phyloP scores from a whole-genome alignment of 1,139 yeast genomes.

The Nakaseomyces delphensis region DNA sequence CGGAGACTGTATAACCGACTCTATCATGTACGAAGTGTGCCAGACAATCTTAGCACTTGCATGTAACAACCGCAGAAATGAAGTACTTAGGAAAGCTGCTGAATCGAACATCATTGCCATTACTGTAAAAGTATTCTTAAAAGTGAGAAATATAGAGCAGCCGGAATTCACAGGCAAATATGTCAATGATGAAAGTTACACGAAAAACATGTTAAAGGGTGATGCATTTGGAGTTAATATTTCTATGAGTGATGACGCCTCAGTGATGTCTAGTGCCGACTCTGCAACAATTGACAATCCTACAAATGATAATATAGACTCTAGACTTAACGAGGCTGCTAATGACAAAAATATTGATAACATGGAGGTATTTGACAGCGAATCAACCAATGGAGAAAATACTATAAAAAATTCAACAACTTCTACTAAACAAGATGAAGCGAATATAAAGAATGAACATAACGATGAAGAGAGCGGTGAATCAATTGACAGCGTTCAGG shows the following conservation, averaged over 20 bases:
- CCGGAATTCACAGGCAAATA: slow-evolving; percentile 27
- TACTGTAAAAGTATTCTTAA: slow-evolving; percentile 58
- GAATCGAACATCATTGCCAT: slow-evolving; percentile 74
- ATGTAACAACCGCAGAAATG: slow-evolving; percentile 86
- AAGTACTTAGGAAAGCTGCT: slow-evolving; percentile 80
- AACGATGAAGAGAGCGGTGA: not conserved
- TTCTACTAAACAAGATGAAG: not conserved
- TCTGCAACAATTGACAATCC: not conserved
- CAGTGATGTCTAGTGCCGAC: slow-evolving; percentile 4
- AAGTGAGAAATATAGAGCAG: slow-evolving; percentile 50
- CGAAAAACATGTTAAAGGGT: slow-evolving; percentile 30
- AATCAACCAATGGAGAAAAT: not conserved
- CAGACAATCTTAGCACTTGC: slow-evolving; percentile 91
- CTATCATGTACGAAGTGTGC: slow-evolving; percentile 77
- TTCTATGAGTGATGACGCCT: slow-evolving; percentile 17
- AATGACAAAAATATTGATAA: not conserved
- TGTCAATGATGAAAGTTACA: slow-evolving; percentile 32
- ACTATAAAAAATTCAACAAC: not conserved
- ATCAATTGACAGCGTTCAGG: not conserved
- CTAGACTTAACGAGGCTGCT: slow-evolving; percentile 1
- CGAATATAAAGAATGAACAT: not conserved
- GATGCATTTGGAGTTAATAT: slow-evolving; percentile 31
- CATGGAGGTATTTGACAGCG: not conserved
- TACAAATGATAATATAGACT: slow-evolving; percentile 4
- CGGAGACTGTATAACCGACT: slow-evolving; percentile 63